phyloP scores from a whole-genome alignment of 257 asterid species.

The Solanum lignicaule region DNA sequence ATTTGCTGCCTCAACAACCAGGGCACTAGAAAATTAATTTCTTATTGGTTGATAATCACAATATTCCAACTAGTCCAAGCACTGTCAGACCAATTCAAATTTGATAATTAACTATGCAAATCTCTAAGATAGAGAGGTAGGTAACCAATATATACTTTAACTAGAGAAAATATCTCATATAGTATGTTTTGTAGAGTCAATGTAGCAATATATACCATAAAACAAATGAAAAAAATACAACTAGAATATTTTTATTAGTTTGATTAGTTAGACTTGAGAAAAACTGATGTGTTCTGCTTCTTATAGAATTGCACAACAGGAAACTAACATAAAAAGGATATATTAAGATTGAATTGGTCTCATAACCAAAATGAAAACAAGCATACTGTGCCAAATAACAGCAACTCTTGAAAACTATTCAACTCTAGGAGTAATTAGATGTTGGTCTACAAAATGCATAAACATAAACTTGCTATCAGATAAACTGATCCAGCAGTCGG shows the following conservation, averaged over 20 bases:
- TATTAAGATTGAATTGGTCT: background rate
- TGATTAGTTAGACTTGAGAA: background rate
- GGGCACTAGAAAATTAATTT: background rate
- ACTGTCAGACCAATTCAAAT: background rate
- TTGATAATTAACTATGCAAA: background rate
- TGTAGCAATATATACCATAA: background rate
- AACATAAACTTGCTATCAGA: background rate
- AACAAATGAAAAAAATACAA: background rate
- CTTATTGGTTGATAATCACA: background rate
- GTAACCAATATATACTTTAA: background rate
- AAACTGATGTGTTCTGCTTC: background rate
- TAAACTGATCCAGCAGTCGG: background rate
- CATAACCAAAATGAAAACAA: background rate
- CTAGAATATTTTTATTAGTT: background rate
- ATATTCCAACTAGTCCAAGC: background rate
- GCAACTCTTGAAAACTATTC: background rate
- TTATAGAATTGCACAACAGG: background rate
- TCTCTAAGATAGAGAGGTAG: background rate
- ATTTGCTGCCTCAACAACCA: background rate
- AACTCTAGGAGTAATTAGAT: background rate
- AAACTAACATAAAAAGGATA: background rate
- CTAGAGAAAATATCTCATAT: background rate
- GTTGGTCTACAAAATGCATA: slow-evolving; percentile 3
- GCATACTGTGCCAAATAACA: background rate
- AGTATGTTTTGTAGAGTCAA: background rate